These are phyloP conservation scores for Syncephalastrum monosporum DNA, from an alignment of 371 early-diverging fungal species.

Conservation along the genomic window DNA sequence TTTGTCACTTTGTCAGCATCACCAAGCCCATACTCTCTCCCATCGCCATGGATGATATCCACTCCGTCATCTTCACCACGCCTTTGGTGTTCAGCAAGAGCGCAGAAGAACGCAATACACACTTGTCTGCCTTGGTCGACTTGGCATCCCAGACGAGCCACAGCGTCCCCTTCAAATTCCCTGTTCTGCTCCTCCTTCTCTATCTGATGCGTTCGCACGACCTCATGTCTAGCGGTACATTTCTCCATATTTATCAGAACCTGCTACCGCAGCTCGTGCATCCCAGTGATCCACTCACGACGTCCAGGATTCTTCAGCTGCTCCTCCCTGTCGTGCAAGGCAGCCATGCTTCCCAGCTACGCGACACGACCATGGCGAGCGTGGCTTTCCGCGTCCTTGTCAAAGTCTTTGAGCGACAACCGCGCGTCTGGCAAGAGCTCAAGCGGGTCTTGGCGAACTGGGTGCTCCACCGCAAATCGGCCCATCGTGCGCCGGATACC, in stretches of 20 bases:
- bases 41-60: slow-evolving; percentile 1
- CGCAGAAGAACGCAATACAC: slow-evolving; percentile 17
- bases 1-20: slow-evolving; percentile 10
- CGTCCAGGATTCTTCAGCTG: slow-evolving; percentile 50
- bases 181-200: slow-evolving; percentile 45
- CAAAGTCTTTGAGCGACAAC: slow-evolving; percentile 47
- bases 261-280: slow-evolving; percentile 46
- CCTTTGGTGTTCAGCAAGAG: slow-evolving; percentile 37
- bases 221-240: slow-evolving; percentile 21
- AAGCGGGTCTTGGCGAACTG: slow-evolving; percentile 54
- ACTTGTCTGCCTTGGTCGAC: slow-evolving; percentile 22
- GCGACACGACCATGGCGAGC: slow-evolving; percentile 40
- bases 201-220: slow-evolving; percentile 43
- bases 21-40: slow-evolving; percentile 13
- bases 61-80: slow-evolving; percentile 32
- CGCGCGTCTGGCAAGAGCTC: slow-evolving; percentile 61
- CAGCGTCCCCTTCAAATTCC: slow-evolving; percentile 36
- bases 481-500: slow-evolving; percentile 17
- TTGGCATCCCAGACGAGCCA: slow-evolving; percentile 18
- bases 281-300: slow-evolving; percentile 48
- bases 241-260: slow-evolving; percentile 40
- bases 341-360: slow-evolving; percentile 12
- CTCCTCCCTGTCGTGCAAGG: slow-evolving; percentile 44
- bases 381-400: slow-evolving; percentile 50
- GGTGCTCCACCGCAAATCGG: slow-evolving; percentile 49